phyloP scores from a whole-genome alignment of 768 basidiomycete genomes.

The Suillus hirtellus region DNA sequence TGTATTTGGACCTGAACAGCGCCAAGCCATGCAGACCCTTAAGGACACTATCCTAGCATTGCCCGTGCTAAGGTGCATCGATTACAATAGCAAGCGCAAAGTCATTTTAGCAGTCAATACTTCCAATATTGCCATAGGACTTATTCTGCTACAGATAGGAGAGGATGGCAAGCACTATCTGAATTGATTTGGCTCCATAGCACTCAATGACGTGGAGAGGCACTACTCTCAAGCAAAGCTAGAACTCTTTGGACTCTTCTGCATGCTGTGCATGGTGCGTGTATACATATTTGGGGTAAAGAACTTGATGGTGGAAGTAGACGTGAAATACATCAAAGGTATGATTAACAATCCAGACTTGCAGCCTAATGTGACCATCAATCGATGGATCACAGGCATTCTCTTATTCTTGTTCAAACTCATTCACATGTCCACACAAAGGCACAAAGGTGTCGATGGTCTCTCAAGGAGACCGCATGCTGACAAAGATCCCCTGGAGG shows the following conservation, averaged over 20 bases:
- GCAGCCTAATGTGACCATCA: slow-evolving; percentile 32
- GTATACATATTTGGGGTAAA: slow-evolving; percentile 30
- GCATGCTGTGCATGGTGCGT: slow-evolving; percentile 17
- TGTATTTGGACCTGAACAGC: no score
- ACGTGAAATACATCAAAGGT: slow-evolving; percentile 34
- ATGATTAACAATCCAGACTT: slow-evolving; percentile 34
- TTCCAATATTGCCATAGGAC: no score
- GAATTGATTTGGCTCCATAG: slow-evolving; percentile 39
- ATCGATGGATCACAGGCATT: slow-evolving; percentile 29
- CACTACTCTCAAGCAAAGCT: slow-evolving; percentile 27
- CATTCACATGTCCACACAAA: slow-evolving; percentile 26
- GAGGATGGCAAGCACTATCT: slow-evolving; percentile 21
- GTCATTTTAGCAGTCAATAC: no score
- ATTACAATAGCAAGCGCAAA: no score
- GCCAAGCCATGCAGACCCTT: no score
- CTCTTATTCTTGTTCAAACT: slow-evolving; percentile 30
- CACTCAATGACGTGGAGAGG: slow-evolving; percentile 29
- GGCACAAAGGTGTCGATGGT: background rate
- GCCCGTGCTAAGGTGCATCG: no score
- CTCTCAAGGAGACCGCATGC: background rate
- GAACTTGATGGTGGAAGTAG: slow-evolving; percentile 27
- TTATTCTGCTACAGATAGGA: no score
- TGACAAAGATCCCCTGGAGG: background rate
- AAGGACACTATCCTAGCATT: no score
- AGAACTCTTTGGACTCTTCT: slow-evolving; percentile 26